These are phyloP conservation scores for Saccharomyces hybrid DNA, from an alignment of 1,139 yeast species.

Conservation along the genomic window DNA sequence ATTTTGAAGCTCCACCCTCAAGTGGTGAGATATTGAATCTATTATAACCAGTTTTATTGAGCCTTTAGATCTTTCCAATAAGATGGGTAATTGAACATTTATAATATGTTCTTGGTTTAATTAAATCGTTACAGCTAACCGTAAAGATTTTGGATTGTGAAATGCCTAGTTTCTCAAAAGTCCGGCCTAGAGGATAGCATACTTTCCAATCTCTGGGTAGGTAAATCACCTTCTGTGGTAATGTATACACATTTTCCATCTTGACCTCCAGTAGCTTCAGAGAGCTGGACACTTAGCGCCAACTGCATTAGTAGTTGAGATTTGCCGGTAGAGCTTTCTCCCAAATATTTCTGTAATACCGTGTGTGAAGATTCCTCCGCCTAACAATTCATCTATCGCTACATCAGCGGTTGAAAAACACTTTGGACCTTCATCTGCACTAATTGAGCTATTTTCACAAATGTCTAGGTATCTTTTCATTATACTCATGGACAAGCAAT, in stretches of 20 bases:
- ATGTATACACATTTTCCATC: slow-evolving; percentile 50
- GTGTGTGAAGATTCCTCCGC: slow-evolving; percentile 65
- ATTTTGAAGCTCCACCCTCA: slow-evolving; percentile 55
- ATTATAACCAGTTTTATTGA: slow-evolving; percentile 51
- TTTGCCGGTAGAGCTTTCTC: slow-evolving; percentile 80
- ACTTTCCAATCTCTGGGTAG: slow-evolving; percentile 50
- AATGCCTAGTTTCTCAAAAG: slow-evolving; percentile 27
- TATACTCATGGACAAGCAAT: slow-evolving; percentile 27
- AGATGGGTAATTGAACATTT: slow-evolving; percentile 59
- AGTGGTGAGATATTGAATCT: slow-evolving; percentile 83
- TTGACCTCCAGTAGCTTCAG: slow-evolving; percentile 41
- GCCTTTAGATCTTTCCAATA: slow-evolving; percentile 37
- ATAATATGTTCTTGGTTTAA: slow-evolving; percentile 68
- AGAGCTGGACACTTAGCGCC: slow-evolving; percentile 49
- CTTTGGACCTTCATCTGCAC: neutral
- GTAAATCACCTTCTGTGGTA: slow-evolving; percentile 68
- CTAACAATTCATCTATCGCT: slow-evolving; percentile 46
- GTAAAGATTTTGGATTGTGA: slow-evolving; percentile 49
- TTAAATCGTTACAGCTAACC: slow-evolving; percentile 60
- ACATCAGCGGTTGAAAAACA: slow-evolving; percentile 54
- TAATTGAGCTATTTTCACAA: neutral
- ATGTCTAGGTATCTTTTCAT: slow-evolving; percentile 14
- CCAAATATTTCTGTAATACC: slow-evolving; percentile 76
- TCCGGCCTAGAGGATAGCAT: slow-evolving; percentile 32
- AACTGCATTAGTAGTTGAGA: slow-evolving; percentile 68